Evolutionary conservation across 768 basidiomycete genomes (phyloP).

Genomic region (Mycena latifolia): DNA sequence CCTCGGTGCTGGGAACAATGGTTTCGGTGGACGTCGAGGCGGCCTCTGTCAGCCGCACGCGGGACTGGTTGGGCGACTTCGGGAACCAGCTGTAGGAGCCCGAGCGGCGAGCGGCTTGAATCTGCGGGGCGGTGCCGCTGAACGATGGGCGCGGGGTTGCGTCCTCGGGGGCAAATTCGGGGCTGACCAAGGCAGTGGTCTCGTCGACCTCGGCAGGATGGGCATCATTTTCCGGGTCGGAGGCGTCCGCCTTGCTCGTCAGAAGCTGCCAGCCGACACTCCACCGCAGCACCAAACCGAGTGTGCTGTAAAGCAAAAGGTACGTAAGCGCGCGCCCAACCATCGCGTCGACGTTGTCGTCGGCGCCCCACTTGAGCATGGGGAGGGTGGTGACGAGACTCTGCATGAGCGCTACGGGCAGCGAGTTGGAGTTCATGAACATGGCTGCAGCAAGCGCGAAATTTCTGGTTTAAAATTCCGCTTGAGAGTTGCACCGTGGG

Average conservation of each 20-base stretch:
- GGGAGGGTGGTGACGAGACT: slow-evolving; percentile 87
- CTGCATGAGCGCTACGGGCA: slow-evolving; percentile 96
- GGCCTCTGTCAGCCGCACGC: slow-evolving; percentile 29
- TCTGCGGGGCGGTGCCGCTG: no score
- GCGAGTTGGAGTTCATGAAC: slow-evolving; percentile 96
- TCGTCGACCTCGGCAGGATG: slow-evolving; percentile 24
- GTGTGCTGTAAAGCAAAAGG: slow-evolving; percentile 91
- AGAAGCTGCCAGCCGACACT: slow-evolving; percentile 89
- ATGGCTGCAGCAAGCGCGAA: slow-evolving; percentile 87
- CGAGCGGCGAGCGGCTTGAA: slow-evolving; percentile 17
- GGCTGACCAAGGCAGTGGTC: slow-evolving; percentile 1
- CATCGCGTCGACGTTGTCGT: slow-evolving; percentile 90
- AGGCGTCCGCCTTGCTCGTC: slow-evolving; percentile 58
- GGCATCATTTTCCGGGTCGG: slow-evolving; percentile 58
- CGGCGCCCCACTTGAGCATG: slow-evolving; percentile 81
- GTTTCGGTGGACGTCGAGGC: slow-evolving; percentile 32
- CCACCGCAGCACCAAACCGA: slow-evolving; percentile 97
- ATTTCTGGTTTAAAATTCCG: slow-evolving; percentile 55
- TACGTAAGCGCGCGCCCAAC: slow-evolving; percentile 92
- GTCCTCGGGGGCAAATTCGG: no score
- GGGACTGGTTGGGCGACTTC: slow-evolving; percentile 63
- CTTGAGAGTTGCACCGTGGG: no score
- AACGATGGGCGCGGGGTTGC: no score
- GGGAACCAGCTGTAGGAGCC: slow-evolving; percentile 77
- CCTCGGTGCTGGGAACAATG: slow-evolving; percentile 28